These are phyloP conservation scores for Septoria petroselini DNA, from an alignment of 2,329 filamentous ascomycete genomes.

Conservation along the genomic window DNA sequence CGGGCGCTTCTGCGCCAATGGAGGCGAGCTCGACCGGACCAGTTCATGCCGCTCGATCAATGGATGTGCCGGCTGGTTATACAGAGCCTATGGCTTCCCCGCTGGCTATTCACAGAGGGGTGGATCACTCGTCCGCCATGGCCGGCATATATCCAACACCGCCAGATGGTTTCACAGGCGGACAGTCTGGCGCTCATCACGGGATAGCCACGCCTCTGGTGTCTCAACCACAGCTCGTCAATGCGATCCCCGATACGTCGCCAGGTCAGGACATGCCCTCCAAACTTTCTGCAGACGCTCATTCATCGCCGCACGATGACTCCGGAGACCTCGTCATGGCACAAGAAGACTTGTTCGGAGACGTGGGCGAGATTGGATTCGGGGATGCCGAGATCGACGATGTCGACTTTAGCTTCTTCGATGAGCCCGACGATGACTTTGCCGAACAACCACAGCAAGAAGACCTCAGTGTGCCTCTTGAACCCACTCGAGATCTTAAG, in stretches of 20 bases:
- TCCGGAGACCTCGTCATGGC: conserved; percentile 37
- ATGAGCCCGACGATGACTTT: conserved; percentile 52
- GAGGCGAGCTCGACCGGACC: neutral
- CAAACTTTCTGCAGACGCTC: conserved; percentile 21
- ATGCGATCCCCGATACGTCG: conserved; percentile 2
- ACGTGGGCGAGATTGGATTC: conserved; percentile 45
- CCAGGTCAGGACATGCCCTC: conserved; percentile 30
- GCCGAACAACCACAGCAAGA: neutral
- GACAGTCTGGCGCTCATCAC: conserved; percentile 26
- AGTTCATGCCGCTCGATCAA: conserved; percentile 1
- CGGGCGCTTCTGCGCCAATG: neutral
- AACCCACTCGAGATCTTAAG: neutral
- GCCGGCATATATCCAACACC: conserved; percentile 69
- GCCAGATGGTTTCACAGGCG: conserved; percentile 53
- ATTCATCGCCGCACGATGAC: neutral
- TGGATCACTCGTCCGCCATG: conserved; percentile 38
- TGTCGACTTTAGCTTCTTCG: conserved; percentile 80
- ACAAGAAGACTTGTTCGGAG: conserved; percentile 63
- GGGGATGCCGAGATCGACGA: conserved; percentile 53
- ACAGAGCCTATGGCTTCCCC: conserved; percentile 25
- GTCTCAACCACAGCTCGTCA: conserved; percentile 15
- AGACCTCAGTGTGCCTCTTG: neutral
- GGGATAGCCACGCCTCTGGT: conserved; percentile 20
- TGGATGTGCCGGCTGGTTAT: neutral
- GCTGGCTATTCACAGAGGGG: conserved; percentile 41